Percentiles rank a stretch among this genome's conserved stretches.
Conservation (phyloP, 192 early-diverging fungal species). For the Helicostylum pulchrum region DNA sequence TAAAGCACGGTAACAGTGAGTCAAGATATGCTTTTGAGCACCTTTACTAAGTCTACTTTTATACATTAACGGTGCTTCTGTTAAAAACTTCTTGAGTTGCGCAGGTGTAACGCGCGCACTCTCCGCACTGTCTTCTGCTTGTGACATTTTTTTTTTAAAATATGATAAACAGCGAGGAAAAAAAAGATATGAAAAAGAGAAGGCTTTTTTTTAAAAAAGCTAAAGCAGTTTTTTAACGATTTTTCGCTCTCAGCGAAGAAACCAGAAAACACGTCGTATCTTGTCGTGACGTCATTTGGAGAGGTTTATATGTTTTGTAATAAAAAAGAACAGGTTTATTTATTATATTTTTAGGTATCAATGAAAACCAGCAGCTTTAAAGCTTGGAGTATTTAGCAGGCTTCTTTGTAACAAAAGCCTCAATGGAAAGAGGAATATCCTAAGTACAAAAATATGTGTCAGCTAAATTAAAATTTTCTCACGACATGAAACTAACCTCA, state of each 20-base stretch:
- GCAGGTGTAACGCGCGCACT: not conserved
- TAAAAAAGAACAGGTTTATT: too few relatives aligned
- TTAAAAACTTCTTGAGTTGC: slow-evolving; percentile 24
- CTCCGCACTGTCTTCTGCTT: not conserved
- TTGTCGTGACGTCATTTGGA: too few relatives aligned
- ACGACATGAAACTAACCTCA: slow-evolving; percentile 36
- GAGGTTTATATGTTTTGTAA: too few relatives aligned
- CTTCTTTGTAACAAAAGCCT: slow-evolving; percentile 46
- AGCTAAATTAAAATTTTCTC: not conserved
- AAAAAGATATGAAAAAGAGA: not conserved
- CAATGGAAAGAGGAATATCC: slow-evolving; percentile 46
- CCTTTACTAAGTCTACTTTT: not conserved
- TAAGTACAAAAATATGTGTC: slow-evolving; percentile 14
- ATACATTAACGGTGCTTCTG: slow-evolving; percentile 25
- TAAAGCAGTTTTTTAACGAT: too few relatives aligned
- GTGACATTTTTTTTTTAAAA: not conserved
- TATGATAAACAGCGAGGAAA: too few relatives aligned
- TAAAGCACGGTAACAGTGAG: slow-evolving; percentile 32
- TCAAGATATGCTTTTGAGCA: slow-evolving; percentile 18
- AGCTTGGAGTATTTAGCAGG: slow-evolving; percentile 50
- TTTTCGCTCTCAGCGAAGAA: too few relatives aligned
- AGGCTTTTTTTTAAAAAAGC: not conserved
- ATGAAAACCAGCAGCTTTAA: too few relatives aligned
- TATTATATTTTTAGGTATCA: too few relatives aligned
- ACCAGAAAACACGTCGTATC: too few relatives aligned